These are phyloP conservation scores for Eucalyptus erythrocorys DNA, from an alignment of 345 rosid species.

Conservation along the genomic window DNA sequence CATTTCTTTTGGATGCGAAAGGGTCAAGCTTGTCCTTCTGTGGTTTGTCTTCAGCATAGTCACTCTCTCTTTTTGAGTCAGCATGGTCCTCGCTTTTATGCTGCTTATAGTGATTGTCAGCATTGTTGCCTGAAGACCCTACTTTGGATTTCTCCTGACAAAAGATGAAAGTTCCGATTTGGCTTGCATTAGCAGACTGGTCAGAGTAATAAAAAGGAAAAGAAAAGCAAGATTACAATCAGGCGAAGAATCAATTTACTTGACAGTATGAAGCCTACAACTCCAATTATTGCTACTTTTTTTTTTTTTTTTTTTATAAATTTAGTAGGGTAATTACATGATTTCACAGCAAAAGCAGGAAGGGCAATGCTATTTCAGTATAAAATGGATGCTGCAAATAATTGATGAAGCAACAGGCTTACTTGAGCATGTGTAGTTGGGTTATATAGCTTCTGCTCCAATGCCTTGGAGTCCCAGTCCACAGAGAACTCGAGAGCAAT, in stretches of 20 bases:
- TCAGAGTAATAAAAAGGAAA: background rate
- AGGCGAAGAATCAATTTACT: background rate
- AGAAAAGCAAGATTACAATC: background rate
- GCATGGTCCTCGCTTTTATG: background rate
- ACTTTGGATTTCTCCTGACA: slow-evolving; percentile 5
- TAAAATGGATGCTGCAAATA: background rate
- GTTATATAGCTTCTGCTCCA: slow-evolving; percentile 45
- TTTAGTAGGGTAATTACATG: background rate
- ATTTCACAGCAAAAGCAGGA: background rate
- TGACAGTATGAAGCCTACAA: background rate
- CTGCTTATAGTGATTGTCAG: background rate
- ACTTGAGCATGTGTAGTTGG: slow-evolving; percentile 12
- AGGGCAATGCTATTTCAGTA: background rate
- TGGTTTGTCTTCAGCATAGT: background rate
- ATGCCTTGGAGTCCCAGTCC: slow-evolving; percentile 56
- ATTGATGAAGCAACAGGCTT: slow-evolving; percentile 1
- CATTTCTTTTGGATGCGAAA: slow-evolving; percentile 1
- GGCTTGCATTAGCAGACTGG: background rate
- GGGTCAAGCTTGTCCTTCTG: background rate
- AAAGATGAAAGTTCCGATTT: background rate
- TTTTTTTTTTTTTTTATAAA: background rate
- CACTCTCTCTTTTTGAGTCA: background rate
- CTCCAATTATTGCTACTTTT: background rate
- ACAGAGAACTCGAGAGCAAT: slow-evolving; percentile 46
- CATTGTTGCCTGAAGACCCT: background rate